These are phyloP conservation scores for Nitzschia sp. DNA, from an alignment of 108 stramenopile species.

Conservation along the genomic window DNA sequence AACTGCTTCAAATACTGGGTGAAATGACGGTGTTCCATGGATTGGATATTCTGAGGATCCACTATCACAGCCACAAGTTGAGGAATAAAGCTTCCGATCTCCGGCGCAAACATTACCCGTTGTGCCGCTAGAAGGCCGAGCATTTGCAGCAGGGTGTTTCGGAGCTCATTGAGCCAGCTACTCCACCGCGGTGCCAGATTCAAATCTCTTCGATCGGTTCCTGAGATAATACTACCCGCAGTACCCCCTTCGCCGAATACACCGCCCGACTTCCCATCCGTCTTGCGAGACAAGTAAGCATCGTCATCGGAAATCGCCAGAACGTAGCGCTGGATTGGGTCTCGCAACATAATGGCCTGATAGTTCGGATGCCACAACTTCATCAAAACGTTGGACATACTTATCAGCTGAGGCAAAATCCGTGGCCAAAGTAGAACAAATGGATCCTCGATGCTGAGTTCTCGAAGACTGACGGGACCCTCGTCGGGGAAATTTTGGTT, in stretches of 20 bases:
- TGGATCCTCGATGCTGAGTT: conserved; percentile 81
- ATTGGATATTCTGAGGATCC: conserved; percentile 63
- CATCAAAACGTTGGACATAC: conserved; percentile 62
- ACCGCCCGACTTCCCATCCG: conserved; percentile 66
- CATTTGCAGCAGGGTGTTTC: conserved; percentile 80
- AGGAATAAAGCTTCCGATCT: conserved; percentile 63
- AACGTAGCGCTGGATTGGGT: conserved; percentile 75
- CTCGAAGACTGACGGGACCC: conserved; percentile 78
- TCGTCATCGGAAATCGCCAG: conserved; percentile 91
- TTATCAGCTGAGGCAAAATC: conserved; percentile 67
- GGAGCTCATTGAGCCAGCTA: conserved; percentile 88
- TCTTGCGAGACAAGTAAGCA: conserved; percentile 76
- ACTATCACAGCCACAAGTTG: conserved; percentile 64
- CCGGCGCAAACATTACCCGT: conserved; percentile 79
- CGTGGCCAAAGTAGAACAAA: conserved; percentile 88
- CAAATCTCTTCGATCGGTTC: conserved; percentile 69
- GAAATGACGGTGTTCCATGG: conserved; percentile 90
- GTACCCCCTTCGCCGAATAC: conserved; percentile 91
- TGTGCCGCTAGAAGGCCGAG: conserved; percentile 74
- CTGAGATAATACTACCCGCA: conserved; percentile 84
- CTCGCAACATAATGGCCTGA: conserved; percentile 60
- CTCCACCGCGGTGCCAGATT: conserved; percentile 88
- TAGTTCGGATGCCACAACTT: conserved; percentile 74
- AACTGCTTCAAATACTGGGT: conserved; percentile 89
- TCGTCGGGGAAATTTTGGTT: conserved; percentile 73